phyloP scores from a whole-genome alignment of 148 eudicot genomes.

The Spergularia bocconei region DNA sequence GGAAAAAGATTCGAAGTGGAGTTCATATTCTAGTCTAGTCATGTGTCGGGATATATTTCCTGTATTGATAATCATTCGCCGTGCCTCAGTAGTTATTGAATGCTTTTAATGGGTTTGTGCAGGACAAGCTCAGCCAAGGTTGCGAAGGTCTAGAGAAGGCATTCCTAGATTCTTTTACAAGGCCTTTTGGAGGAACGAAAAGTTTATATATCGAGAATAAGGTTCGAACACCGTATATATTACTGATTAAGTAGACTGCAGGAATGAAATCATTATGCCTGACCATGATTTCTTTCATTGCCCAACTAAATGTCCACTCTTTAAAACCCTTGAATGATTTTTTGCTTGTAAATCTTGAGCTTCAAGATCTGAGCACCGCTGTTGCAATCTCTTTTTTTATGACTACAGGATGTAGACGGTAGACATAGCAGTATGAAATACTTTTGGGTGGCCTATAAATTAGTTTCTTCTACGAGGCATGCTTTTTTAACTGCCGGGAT shows the following conservation, averaged over 20 bases:
- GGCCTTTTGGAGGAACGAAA: not conserved
- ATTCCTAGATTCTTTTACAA: not conserved
- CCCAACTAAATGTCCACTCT: not conserved
- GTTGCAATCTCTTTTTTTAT: not conserved
- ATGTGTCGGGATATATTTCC: not conserved
- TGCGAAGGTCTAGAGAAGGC: slow-evolving; percentile 2
- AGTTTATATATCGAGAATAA: slow-evolving; percentile 20
- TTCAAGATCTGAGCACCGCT: slow-evolving; percentile 23
- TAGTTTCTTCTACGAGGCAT: not conserved
- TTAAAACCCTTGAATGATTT: not conserved
- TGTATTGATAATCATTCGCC: not conserved
- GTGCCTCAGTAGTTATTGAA: not conserved
- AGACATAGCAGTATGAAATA: not conserved
- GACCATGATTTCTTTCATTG: not conserved
- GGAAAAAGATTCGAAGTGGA: not conserved
- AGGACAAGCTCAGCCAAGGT: slow-evolving; percentile 35
- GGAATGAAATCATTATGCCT: not conserved
- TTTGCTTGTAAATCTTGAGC: slow-evolving; percentile 23
- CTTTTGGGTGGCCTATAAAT: not conserved
- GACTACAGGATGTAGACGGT: not conserved
- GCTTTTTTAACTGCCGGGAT: too few relatives aligned
- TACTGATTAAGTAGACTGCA: slow-evolving; percentile 8
- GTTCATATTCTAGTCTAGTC: not conserved
- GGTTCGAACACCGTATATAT: slow-evolving; percentile 12
- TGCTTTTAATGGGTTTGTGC: slow-evolving; percentile 6